These are phyloP conservation scores for Boletus vinaceobasis DNA, from an alignment of 768 basidiomycete genomes.

Conservation along the genomic window DNA sequence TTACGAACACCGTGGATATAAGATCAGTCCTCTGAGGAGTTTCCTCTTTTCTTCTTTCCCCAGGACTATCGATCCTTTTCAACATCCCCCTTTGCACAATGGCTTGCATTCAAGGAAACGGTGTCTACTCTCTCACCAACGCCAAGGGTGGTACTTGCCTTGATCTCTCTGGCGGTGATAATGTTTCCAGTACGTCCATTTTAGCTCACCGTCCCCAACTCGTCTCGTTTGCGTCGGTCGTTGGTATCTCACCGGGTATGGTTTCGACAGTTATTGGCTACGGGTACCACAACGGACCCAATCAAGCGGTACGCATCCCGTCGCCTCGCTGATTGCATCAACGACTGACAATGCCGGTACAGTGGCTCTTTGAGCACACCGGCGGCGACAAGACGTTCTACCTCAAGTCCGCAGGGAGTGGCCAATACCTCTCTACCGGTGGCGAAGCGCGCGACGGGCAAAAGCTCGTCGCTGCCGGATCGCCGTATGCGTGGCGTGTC, in stretches of 20 bases:
- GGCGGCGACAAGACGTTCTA: slow-evolving; percentile 31
- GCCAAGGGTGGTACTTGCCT: slow-evolving; percentile 48
- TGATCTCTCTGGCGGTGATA: slow-evolving; percentile 54
- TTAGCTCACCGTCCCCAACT: fast-evolving
- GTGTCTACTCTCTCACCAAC: slow-evolving; percentile 47
- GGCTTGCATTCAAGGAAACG: slow-evolving; percentile 32
- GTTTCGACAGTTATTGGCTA: slow-evolving; percentile 47
- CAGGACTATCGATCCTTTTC: not conserved
- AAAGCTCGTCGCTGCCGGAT: slow-evolving; percentile 35
- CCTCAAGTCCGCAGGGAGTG: slow-evolving; percentile 41
- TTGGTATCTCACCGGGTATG: not conserved
- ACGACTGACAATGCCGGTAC: not conserved
- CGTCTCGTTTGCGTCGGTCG: too few relatives aligned
- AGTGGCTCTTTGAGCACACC: slow-evolving; percentile 46
- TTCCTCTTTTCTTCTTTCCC: not conserved
- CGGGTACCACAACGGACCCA: slow-evolving; percentile 38
- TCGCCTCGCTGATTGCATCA: too few relatives aligned
- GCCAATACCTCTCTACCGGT: slow-evolving; percentile 39
- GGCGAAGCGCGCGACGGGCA: slow-evolving; percentile 36
- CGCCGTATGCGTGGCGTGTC: slow-evolving; percentile 48
- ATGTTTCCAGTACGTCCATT: slow-evolving; percentile 39
- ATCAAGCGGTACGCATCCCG: slow-evolving; percentile 43
- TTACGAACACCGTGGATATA: not conserved
- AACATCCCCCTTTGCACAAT: slow-evolving; percentile 2
- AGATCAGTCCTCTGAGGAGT: too few relatives aligned